Base-by-base conservation (phyloP, 345 rosid genomes). In the Camelina laxa region DNA sequence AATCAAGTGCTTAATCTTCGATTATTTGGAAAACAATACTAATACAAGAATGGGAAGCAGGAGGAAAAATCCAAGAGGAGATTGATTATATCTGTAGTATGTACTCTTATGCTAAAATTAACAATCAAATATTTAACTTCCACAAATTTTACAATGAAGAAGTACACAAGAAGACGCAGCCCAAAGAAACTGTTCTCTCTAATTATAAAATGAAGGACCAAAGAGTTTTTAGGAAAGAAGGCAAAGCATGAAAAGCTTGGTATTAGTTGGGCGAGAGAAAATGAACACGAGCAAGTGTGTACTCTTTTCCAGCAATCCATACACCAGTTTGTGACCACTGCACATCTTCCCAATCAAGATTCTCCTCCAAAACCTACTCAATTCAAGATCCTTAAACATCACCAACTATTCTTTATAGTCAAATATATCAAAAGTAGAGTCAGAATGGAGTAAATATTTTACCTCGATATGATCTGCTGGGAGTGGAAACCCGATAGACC, bases 301-400 rank as follows among this genome's bases (percentile, higher is more conserved):
- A 92, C 77, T 91, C 98, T 81, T 89, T 91, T 48, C 97, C 98
- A 64, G 90, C 93, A 65, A 96, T 85, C 96, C 96, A 91, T 51
- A 92, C 99, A 33, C 99, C 99, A 45, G 96, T 91, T 42, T 96
- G 98, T 11, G 99, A 96, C 99, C 99, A 96, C 47, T 92, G 94
- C 81, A 96, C 93, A 69, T 90, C 99, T 77, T 96, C 99, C 99
- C 99, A 96, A 61, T 96, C 98, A 3, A 94, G 81, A 57, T 87
- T 90, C 68, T 94, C 98, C 79, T 83, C 96, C 82, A 94, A 22
- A 41, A 91, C 96, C 98, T 94, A 79, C 68, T 22, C 60, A 33
- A 22, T 22, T 61, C 59, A 31, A 21, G 6, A 7, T 33, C 31
- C 67, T 16, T 15, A 10, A 38, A 19, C 45, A 38, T 49, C 60